Conservation (phyloP, 2,329 filamentous ascomycete species). For the Colletotrichum eleusines region DNA sequence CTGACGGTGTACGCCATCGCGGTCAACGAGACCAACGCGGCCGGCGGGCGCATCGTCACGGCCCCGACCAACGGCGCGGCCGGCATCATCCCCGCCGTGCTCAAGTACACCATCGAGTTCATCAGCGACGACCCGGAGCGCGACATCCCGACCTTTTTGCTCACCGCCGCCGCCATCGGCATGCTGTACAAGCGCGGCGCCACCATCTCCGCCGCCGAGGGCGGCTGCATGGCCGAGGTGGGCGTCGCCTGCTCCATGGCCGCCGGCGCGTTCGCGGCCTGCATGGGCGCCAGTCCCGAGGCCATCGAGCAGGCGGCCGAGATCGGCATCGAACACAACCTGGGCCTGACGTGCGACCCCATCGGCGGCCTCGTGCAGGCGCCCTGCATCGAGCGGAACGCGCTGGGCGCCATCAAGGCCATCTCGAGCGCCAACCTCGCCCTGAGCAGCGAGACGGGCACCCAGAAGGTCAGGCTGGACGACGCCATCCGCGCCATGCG, state of each 20-base stretch:
- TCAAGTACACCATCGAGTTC: slow-evolving; percentile 64
- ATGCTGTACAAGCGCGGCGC: slow-evolving; percentile 67
- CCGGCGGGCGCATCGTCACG: slow-evolving; percentile 63
- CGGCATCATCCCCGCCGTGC: slow-evolving; percentile 63
- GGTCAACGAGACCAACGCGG: slow-evolving; percentile 66
- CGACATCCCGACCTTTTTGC: slow-evolving; percentile 61
- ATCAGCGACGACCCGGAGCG: slow-evolving; percentile 63
- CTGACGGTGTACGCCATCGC: slow-evolving; percentile 64
- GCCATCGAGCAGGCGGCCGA: slow-evolving; percentile 64
- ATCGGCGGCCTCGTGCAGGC: slow-evolving; percentile 64
- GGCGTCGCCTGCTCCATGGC: slow-evolving; percentile 66
- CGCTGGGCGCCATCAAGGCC: slow-evolving; percentile 63
- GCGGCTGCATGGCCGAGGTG: slow-evolving; percentile 66
- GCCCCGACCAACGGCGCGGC: slow-evolving; percentile 65
- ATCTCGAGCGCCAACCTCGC: slow-evolving; percentile 64
- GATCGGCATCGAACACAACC: slow-evolving; percentile 66
- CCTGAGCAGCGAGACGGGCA: slow-evolving; percentile 57
- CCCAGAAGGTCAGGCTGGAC: slow-evolving; percentile 62
- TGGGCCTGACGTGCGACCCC: slow-evolving; percentile 63
- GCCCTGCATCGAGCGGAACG: slow-evolving; percentile 65
- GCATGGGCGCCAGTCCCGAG: slow-evolving; percentile 64
- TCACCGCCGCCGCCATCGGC: slow-evolving; percentile 63
- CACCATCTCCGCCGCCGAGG: slow-evolving; percentile 64
- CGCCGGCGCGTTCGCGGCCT: slow-evolving; percentile 62
- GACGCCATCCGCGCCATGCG: slow-evolving; percentile 65